Base-by-base conservation (phyloP, 139 green algal species). In the Auxenochlorella pyrenoidosa region DNA sequence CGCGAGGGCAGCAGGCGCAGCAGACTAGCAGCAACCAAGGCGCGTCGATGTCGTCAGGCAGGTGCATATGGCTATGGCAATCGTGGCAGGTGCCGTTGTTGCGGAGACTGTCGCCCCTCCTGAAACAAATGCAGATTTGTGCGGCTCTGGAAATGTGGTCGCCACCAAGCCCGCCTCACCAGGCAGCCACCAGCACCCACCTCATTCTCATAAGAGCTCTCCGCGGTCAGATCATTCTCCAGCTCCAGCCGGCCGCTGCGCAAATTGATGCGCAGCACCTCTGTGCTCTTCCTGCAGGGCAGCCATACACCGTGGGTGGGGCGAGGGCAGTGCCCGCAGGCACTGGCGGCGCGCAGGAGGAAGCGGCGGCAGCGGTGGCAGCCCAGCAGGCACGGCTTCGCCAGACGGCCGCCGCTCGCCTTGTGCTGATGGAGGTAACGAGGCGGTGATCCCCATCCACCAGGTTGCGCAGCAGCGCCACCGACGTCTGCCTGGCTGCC, bases 391-490 rank as follows among this genome's bases (percentile, higher is more conserved):
- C 26, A 38, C 60, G 32, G 43, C 44, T 1, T 34, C 75, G 60
- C 12, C 40, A 44, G 22, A 15, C 72, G 43, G 30, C 44, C 18
- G 0, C 32, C 40, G 18, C 63, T 43, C 59, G 63, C 86, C 89
- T 89, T 1, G 87, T 90, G 5, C 86, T 88, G 24, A 93, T 41
- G 6, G 89, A 88, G 16, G 71, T 82, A 12, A 93, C 83, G 3
- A 93, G 54, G 40, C 83, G 54, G 36, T 90, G 43, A 28, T 93
- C 79, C 10, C 87, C 86, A 3, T 71, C 80, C 21, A 28, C 80
- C 66, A 89, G 72, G 12, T 75, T 84, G 15, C 75, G 79, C n/a
- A 89, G 41, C 36, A 93, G 44, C 13, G 87, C 47, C 6, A 91
- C 66, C 3, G 75, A 88, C 1, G 89, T 86, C 26, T 93, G 58